These are phyloP conservation scores for Opeltia flavorubescens DNA, from an alignment of 495 filamentous ascomycete species.

Conservation along the genomic window DNA sequence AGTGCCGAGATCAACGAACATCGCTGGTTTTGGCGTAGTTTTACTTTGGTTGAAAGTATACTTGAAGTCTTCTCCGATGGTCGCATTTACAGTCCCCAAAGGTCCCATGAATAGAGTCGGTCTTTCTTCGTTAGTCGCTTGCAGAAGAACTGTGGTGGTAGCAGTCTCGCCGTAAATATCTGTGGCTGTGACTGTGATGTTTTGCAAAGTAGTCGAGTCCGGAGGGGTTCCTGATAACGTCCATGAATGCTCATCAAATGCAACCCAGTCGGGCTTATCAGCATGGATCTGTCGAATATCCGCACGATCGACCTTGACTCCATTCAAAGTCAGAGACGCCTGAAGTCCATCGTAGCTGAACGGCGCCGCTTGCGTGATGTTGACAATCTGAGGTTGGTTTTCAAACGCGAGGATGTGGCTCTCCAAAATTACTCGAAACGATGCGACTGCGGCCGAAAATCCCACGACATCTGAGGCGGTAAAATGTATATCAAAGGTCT, in stretches of 20 bases:
- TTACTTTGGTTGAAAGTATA: slow-evolving; percentile 47
- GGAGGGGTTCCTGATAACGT: slow-evolving; percentile 52
- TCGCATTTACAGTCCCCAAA: slow-evolving; percentile 36
- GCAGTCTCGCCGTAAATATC: slow-evolving; percentile 53
- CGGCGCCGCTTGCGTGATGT: slow-evolving; percentile 38
- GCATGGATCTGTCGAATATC: slow-evolving; percentile 36
- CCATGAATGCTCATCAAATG: slow-evolving; percentile 48
- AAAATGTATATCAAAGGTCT: slow-evolving; percentile 57
- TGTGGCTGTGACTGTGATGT: slow-evolving; percentile 49
- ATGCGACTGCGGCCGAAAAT: slow-evolving; percentile 50
- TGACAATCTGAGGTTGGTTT: slow-evolving; percentile 39
- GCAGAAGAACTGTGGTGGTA: slow-evolving; percentile 46
- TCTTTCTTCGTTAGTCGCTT: slow-evolving; percentile 28
- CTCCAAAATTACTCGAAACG: slow-evolving; percentile 58
- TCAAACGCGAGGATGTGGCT: slow-evolving; percentile 52
- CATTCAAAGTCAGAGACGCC: slow-evolving; percentile 48
- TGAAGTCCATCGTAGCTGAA: slow-evolving; percentile 42
- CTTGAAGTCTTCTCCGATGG: slow-evolving; percentile 47
- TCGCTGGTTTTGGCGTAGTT: slow-evolving; percentile 33
- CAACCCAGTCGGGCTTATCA: slow-evolving; percentile 53
- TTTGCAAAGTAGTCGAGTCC: slow-evolving; percentile 35
- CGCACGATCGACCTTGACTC: slow-evolving; percentile 27
- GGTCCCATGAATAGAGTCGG: slow-evolving; percentile 28
- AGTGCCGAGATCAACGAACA: slow-evolving; percentile 38
- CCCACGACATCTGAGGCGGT: slow-evolving; percentile 70